phyloP scores from a whole-genome alignment of 352 stramenopile genomes.

The Phytophthora ohioensis region DNA sequence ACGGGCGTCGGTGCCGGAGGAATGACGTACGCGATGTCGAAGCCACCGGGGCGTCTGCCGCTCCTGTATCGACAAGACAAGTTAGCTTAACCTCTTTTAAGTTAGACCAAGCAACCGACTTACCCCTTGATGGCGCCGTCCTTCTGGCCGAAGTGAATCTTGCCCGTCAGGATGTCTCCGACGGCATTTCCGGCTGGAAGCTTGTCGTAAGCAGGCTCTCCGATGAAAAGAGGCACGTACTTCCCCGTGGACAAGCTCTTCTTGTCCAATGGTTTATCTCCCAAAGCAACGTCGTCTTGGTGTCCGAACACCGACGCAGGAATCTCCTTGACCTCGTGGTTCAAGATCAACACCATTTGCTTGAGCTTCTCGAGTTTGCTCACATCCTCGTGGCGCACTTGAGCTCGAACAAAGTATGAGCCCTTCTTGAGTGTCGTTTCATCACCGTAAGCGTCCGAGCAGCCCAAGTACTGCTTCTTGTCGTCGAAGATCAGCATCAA shows the following conservation, averaged over 20 bases:
- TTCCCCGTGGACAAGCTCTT: constrained; percentile 59
- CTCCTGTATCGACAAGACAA: constrained; percentile 36
- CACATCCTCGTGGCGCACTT: constrained; percentile 88
- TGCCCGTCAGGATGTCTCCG: constrained; percentile 75
- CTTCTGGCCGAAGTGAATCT: constrained; percentile 81
- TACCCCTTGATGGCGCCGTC: constrained; percentile 68
- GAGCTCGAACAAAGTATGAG: constrained; percentile 71
- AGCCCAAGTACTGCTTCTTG: constrained; percentile 93
- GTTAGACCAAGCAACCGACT: background rate
- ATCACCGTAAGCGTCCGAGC: constrained; percentile 88
- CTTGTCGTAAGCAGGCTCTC: constrained; percentile 78
- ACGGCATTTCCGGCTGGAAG: constrained; percentile 59
- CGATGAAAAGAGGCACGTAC: constrained; percentile 77
- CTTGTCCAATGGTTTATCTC: constrained; percentile 64
- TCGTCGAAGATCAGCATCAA: constrained; percentile 94
- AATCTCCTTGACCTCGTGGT: constrained; percentile 81
- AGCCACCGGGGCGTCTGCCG: constrained; percentile 70
- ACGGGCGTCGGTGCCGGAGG: constrained; percentile 56
- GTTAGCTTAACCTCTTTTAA: constrained; percentile 11
- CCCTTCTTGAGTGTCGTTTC: constrained; percentile 90
- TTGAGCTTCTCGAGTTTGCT: constrained; percentile 85
- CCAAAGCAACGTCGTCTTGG: constrained; percentile 70
- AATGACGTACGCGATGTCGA: constrained; percentile 81
- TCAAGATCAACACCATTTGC: constrained; percentile 79
- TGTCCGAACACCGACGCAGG: constrained; percentile 64